Evolutionary conservation across 306 rosid genomes (phyloP), one percentile per base, ranked within the genome.

Genomic region (Morella rubra): DNA sequence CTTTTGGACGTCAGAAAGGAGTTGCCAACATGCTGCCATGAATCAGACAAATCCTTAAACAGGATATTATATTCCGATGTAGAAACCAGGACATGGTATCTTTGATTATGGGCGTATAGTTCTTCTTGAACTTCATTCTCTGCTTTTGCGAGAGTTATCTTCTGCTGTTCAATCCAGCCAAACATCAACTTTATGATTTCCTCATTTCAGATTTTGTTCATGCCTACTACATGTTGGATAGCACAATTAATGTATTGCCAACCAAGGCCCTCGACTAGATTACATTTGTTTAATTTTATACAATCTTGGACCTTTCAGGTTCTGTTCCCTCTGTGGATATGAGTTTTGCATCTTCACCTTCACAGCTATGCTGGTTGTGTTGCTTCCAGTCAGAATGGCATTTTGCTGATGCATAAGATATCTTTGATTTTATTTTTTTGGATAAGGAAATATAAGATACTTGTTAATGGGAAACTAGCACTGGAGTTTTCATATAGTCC

Each of bases 371-470:
- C 46, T 27, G 37, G 19, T 61, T 4, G 18, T 71, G 59, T 44
- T 27, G 5, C 73, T 75, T 76, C 76, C 18, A 22, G 74, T 10
- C 54, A 52, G 44, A 49, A 65, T 41, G 24, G 16, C 49, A 6
- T 41, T 65, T 40, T 41, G 20, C 22, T 65, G 18, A n/a, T 37
- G 8, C 13, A 20, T 2, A 15, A 64, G 69, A 40, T 41, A 18
- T 40, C 5, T 51, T n/a, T n/a, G 7, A 45, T 45, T 45, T 45
- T 45, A 45, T 45, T 54, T 54, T 54, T 4, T 18, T 18, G 37
- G 3, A 32, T 32, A 32, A 32, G n/a, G 10, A 16, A 19, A n/a
- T 1, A n/a, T 7, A 6, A 64, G 24, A 64, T 64, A 64, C 46
- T 62, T 37, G 3, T 62, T 8, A 15, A 62, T 18, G 19, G 19